Conservation (phyloP, 2,329 filamentous ascomycete species). For the Trichoderma sp. region DNA sequence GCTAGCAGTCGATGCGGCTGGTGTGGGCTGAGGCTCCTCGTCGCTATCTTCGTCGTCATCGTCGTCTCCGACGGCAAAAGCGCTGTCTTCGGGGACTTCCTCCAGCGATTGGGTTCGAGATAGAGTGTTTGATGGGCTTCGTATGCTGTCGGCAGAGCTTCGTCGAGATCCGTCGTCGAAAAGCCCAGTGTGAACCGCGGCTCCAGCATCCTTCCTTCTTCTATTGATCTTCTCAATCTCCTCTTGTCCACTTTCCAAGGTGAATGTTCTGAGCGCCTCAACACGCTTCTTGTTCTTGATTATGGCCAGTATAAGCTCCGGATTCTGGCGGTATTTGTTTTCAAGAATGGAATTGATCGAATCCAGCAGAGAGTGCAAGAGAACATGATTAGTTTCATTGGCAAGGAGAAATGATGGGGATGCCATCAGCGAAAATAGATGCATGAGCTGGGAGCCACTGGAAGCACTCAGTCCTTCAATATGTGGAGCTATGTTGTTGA, state of each 20-base stretch:
- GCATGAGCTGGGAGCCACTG: conserved; percentile 79
- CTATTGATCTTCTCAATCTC: conserved; percentile 82
- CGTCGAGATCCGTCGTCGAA: conserved; percentile 53
- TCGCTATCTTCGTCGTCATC: conserved; percentile 66
- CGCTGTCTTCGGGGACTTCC: conserved; percentile 61
- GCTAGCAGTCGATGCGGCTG: conserved; percentile 64
- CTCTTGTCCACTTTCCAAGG: conserved; percentile 86
- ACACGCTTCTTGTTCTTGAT: conserved; percentile 80
- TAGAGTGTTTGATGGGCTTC: conserved; percentile 54
- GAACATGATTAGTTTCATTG: conserved; percentile 84
- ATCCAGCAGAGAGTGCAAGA: conserved; percentile 81
- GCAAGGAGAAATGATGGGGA: conserved; percentile 88
- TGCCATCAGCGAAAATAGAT: conserved; percentile 90
- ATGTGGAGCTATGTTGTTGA: conserved; percentile 90
- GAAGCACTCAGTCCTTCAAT: conserved; percentile 73
- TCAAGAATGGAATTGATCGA: conserved; percentile 89
- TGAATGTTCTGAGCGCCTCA: conserved; percentile 82
- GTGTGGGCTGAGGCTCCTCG: conserved; percentile 58
- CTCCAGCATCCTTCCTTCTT: conserved; percentile 63
- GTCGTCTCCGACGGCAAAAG: conserved; percentile 90
- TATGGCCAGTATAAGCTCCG: conserved; percentile 77
- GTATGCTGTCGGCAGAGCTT: conserved; percentile 67
- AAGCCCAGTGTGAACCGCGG: conserved; percentile 50
- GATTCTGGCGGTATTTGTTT: conserved; percentile 80
- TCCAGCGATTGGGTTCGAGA: conserved; percentile 33